Base-by-base conservation (phyloP, 208 protist genomes). In the Leishmania gerbilli region DNA sequence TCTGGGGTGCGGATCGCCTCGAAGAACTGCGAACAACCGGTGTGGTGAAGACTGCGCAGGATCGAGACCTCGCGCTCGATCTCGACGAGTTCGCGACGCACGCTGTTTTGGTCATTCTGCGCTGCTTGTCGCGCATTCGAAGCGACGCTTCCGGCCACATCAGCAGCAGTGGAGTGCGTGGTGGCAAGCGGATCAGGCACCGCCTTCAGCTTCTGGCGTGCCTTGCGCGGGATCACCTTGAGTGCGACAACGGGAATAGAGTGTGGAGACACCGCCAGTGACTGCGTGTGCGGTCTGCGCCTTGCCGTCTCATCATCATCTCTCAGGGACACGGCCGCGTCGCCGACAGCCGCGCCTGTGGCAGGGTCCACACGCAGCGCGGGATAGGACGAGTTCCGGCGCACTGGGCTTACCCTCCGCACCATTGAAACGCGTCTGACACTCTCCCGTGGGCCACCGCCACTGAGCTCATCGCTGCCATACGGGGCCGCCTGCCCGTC, bases 51-150 rank as follows among this genome's bases (percentile, higher is more conserved):
- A 19, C 84, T 80, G 19, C 91, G 87, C 72, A 97, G 72, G 58
- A 95, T 89, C 21, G 88, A 89, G 42, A 97, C 90, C 81, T 97
- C 91, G 3, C 91, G 89, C 82, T 93, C 92, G 60, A 97, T 88
- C 77, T 94, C 90, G 7, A 92, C 82, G 8, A 95, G 75, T 69
- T 95, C 87, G 34, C 79, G 72, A 1, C 85, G 81, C 13, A 83
- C 78, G 64, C 78, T 84, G 77, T 67, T 72, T 56, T 81, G 77
- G 17, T 53, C 71, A 47, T 67, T 62, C 9, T 53, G 47, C 40
- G 47, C 19, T 34, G 27, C 74, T 5, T 60, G 49, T 7, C 34
- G 53, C 40, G 27, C 71, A 13, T 67, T 56, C 9, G 76, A 31
- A 56, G 67, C n/a, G 8, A 19, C 27, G 42, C 69, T 37, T 51